Evolutionary conservation across 371 early-diverging fungal species (phyloP).

Genomic region (Mucor mucedo): DNA sequence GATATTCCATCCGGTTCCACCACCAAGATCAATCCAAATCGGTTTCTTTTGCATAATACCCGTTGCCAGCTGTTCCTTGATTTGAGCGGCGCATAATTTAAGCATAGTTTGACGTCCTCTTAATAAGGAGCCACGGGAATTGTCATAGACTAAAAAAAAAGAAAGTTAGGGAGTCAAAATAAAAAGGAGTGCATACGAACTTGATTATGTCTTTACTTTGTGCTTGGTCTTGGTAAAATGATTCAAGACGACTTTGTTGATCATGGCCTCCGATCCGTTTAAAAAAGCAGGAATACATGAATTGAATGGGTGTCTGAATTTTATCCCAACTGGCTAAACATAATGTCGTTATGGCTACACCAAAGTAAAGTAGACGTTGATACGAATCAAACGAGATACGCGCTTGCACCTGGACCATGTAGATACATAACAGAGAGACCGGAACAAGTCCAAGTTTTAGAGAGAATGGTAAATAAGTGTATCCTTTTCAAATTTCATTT

Average conservation of each 20-base stretch:
- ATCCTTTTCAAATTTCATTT: conserved; percentile 21
- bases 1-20: conserved; percentile 89
- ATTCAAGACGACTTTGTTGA: conserved; percentile 70
- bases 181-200: background rate
- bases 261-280: conserved; percentile 71
- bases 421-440: conserved; percentile 12
- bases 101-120: conserved; percentile 84
- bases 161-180: conserved; percentile 2
- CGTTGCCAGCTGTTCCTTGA: conserved; percentile 54
- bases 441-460: conserved; percentile 17
- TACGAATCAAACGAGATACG: conserved; percentile 1
- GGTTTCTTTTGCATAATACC: conserved; percentile 41
- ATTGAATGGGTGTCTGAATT: conserved; percentile 53
- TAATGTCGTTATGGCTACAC: conserved; percentile 3
- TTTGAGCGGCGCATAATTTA: conserved; percentile 78
- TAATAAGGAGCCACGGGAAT: conserved; percentile 66
- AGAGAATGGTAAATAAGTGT: conserved; percentile 18
- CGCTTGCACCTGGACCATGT: conserved; percentile 17
- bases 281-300: conserved; percentile 78
- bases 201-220: conserved; percentile 49
- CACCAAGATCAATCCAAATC: conserved; percentile 85
- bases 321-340: conserved; percentile 40
- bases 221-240: conserved; percentile 79
- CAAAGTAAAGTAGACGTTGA: conserved; percentile 24
- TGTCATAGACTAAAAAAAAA: conserved; percentile 59